Base-by-base conservation (phyloP, 768 basidiomycete genomes). In the Multifurca ochricompacta region DNA sequence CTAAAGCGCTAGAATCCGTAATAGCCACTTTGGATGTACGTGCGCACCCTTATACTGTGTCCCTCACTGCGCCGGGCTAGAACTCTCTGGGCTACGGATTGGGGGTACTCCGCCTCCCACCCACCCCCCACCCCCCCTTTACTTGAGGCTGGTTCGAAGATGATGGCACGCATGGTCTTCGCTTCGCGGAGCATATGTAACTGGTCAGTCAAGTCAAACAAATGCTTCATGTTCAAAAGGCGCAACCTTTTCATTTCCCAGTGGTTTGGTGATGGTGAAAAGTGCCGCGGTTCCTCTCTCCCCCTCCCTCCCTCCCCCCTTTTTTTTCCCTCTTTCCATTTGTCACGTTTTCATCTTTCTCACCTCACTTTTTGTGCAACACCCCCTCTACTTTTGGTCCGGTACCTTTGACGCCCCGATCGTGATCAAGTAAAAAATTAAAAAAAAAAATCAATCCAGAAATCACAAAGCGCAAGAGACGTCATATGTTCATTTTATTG, bases 161-260 rank as follows among this genome's bases (percentile, higher is more conserved):
- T n/a, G n/a, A n/a, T n/a, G n/a, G n/a, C n/a, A n/a, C n/a, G n/a
- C n/a, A n/a, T n/a, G 16, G 28, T 28, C 4, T 42, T 11, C 1
- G 32, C 19, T 21, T 30, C 31, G 14, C 14, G 30, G 19, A 2
- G 9, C 18, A 35, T 28, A 30, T 39, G 23, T 35, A 32, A 4
- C 21, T 16, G 27, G n/a, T n/a, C n/a, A n/a, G n/a, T n/a, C n/a
- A n/a, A 18, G 39, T 42, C 25, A 27, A 34, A 32, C 32, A 40
- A 19, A 34, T 30, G 36, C 28, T 28, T 40, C 8, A 6, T n/a
- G n/a, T n/a, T n/a, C n/a, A n/a, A n/a, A 3, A 25, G 21, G 39
- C 47, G 47, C 36, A 43, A 9, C 19, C 28, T 6, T 18, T 43
- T 54, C 54, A 55, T 55, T 44, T 49, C 54, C 48, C 21, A 35